Percentiles rank a stretch among this genome's conserved stretches.
Evolutionary conservation across 192 early-diverging fungal genomes (phyloP).

Genomic region (Coemansia brasiliensis): DNA sequence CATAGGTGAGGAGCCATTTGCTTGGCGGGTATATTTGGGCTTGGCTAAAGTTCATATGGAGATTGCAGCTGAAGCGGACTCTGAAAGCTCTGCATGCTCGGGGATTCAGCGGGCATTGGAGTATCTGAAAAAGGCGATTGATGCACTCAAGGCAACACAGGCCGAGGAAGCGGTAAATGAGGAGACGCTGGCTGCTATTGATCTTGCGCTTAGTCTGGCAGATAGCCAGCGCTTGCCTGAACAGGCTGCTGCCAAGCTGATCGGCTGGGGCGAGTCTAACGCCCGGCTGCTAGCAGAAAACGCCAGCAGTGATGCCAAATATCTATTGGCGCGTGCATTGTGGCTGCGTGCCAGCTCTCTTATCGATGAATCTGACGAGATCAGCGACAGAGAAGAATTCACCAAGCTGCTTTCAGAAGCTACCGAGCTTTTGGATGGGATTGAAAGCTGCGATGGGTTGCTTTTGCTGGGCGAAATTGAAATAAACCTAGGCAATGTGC

Average conservation of each 20-base stretch:
- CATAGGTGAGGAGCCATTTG: constrained; percentile 6
- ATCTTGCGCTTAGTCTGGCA: constrained; percentile 38
- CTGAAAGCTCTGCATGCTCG: neutral
- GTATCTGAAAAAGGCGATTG: constrained; percentile 9
- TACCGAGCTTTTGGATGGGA: constrained; percentile 10
- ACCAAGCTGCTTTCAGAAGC: constrained; percentile 23
- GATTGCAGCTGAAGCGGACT: constrained; percentile 3
- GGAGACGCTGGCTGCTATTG: constrained; percentile 16
- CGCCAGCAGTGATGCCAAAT: neutral
- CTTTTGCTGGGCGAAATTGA: constrained; percentile 40
- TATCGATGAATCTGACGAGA: constrained; percentile 28
- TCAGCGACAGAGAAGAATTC: constrained; percentile 11
- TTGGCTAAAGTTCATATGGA: constrained; percentile 36
- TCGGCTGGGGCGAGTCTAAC: constrained; percentile 25
- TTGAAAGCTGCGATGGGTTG: constrained; percentile 18
- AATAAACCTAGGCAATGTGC: constrained; percentile 48
- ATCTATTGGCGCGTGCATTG: constrained; percentile 19
- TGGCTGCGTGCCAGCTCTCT: constrained; percentile 34
- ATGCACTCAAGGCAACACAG: neutral
- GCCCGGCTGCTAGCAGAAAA: neutral
- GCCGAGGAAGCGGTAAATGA: neutral
- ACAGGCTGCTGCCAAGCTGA: constrained; percentile 2
- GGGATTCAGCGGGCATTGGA: constrained; percentile 3
- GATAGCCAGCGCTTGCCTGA: constrained; percentile 32
- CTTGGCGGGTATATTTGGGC: constrained; percentile 24